Conservation (phyloP, 345 rosid species). For the Psidium guajava region DNA sequence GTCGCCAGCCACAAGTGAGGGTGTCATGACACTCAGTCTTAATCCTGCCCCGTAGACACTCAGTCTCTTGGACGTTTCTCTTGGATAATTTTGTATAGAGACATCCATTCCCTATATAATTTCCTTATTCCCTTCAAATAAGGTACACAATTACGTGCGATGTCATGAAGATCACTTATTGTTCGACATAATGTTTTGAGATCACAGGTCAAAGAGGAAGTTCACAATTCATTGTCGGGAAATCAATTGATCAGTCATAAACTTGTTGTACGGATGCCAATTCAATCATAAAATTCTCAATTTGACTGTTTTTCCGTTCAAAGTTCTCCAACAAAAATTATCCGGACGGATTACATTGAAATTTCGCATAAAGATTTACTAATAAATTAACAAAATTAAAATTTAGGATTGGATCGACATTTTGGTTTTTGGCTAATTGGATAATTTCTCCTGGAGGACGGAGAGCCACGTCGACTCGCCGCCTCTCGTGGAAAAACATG, state of each 20-base stretch:
- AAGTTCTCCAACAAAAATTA: background rate
- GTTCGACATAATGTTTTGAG: background rate
- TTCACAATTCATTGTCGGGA: background rate
- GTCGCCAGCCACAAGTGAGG: too few relatives aligned
- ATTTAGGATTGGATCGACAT: fast-evolving
- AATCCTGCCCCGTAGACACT: too few relatives aligned
- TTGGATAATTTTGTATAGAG: too few relatives aligned
- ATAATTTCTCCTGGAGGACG: background rate
- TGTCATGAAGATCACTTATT: background rate
- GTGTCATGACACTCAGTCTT: too few relatives aligned
- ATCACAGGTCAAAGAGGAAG: background rate
- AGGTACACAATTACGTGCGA: background rate
- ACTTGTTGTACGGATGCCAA: fast-evolving
- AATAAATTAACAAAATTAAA: background rate
- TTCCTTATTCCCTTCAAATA: too few relatives aligned
- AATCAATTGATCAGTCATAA: background rate
- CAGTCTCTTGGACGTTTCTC: too few relatives aligned
- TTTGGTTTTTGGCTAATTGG: fast-evolving
- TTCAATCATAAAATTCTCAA: fast-evolving
- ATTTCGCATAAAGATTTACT: background rate
- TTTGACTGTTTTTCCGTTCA: fast-evolving
- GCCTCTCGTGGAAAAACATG: background rate
- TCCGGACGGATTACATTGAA: background rate
- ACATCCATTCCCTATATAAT: too few relatives aligned
- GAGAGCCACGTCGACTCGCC: slow-evolving; percentile 3